These are phyloP conservation scores for Phytophthora constricta DNA, from an alignment of 352 stramenopile genomes.

Conservation along the genomic window DNA sequence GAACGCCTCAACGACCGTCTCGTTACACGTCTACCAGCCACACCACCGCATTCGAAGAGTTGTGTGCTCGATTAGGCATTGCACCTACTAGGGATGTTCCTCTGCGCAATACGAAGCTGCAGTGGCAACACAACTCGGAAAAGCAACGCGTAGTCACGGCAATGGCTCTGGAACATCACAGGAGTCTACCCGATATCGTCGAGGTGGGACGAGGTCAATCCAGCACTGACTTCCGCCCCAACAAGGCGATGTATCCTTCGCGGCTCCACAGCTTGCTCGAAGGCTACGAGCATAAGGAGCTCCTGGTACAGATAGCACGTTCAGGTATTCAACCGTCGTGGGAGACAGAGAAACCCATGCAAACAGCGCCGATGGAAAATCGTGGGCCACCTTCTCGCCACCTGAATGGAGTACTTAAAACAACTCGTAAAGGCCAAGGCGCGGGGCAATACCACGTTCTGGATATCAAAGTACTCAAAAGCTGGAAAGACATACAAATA, in stretches of 20 bases:
- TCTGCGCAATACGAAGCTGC: neutral
- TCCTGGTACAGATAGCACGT: neutral
- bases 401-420: neutral
- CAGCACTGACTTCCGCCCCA: neutral
- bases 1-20: too few relatives aligned
- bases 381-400: neutral
- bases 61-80: neutral
- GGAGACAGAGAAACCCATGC: neutral
- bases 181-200: neutral
- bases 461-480: neutral
- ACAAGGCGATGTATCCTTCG: neutral
- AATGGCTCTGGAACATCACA: neutral
- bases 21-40: too few relatives aligned
- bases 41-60: too few relatives aligned
- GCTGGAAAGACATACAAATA: neutral
- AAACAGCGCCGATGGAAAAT: neutral
- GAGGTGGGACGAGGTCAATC: neutral
- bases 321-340: neutral
- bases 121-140: neutral
- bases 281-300: neutral
- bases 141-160: neutral
- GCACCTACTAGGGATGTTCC: neutral
- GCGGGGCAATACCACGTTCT: neutral
- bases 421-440: neutral
- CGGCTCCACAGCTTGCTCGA: neutral